phyloP scores from a whole-genome alignment of 1,284 basidiomycete species.

The Papiliotrema terrestris region DNA sequence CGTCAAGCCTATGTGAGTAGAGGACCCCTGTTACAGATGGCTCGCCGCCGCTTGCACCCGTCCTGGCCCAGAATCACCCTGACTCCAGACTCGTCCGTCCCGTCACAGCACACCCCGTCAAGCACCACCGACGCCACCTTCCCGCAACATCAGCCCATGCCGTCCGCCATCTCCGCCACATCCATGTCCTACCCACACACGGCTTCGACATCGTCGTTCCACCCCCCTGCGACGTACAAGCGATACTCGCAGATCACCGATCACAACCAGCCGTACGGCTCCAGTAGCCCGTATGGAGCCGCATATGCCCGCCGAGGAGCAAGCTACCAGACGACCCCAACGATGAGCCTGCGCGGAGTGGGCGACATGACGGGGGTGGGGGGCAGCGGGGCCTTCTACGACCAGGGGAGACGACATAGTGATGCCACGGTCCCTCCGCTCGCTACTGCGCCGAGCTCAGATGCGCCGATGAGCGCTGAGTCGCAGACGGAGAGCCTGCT shows the following conservation, averaged over 20 bases:
- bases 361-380: background rate
- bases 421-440: background rate
- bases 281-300: background rate
- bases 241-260: conserved; percentile 1
- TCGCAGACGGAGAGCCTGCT: too few relatives aligned
- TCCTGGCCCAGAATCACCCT: too few relatives aligned
- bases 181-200: background rate
- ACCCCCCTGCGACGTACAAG: background rate
- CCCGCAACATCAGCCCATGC: background rate
- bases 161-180: background rate
- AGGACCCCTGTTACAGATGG: too few relatives aligned
- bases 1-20: conserved; percentile 4
- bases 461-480: too few relatives aligned
- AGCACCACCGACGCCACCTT: background rate
- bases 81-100: background rate
- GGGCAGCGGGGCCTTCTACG: background rate
- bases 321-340: background rate
- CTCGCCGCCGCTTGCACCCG: background rate
- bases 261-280: background rate
- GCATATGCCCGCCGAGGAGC: background rate
- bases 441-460: background rate
- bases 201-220: background rate
- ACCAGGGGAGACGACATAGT: background rate
- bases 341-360: background rate
- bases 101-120: background rate